A percentile compares a stretch with the other conserved stretches of the same genome.
These are phyloP conservation scores for Parietaria judaica DNA, from an alignment of 306 rosid genomes.

Conservation along the genomic window DNA sequence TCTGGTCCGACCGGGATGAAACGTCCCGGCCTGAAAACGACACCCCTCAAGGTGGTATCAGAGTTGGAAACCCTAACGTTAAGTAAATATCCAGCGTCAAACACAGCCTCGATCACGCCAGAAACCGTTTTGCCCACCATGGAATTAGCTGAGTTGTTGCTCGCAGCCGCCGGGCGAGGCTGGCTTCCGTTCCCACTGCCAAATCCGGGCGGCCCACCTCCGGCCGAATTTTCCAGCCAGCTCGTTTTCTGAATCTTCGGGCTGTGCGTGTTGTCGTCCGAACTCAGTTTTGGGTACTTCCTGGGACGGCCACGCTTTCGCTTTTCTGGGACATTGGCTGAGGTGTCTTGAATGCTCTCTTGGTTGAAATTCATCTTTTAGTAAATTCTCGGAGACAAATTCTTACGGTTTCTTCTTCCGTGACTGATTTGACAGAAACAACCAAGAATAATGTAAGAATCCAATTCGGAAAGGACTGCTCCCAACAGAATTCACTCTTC, in stretches of 20 bases:
- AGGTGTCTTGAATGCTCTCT: constrained; percentile 42
- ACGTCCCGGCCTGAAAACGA: constrained; percentile 79
- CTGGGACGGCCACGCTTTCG: constrained; percentile 96
- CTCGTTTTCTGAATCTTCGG: constrained; percentile 28
- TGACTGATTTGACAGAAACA: neutral
- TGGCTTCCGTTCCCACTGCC: constrained; percentile 39
- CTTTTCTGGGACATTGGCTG: constrained; percentile 60
- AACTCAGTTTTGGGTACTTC: constrained; percentile 56
- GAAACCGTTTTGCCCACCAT: constrained; percentile 64
- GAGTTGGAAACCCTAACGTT: constrained; percentile 70
- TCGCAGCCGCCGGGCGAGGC: constrained; percentile 38
- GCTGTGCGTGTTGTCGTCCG: constrained; percentile 30
- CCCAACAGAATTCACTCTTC: too few species aligned
- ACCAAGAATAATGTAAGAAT: neutral
- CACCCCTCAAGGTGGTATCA: constrained; percentile 66
- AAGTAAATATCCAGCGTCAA: constrained; percentile 89
- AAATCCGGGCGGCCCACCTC: constrained; percentile 46
- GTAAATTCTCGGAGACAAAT: neutral
- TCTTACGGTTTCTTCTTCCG: constrained; percentile 9
- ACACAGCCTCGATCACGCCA: constrained; percentile 81
- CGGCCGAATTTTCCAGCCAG: constrained; percentile 26
- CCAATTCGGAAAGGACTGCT: neutral
- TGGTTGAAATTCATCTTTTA: constrained; percentile 64
- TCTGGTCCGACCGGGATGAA: constrained; percentile 60
- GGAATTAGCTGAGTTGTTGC: constrained; percentile 28